A percentile compares a stretch with the other conserved stretches of the same genome.
Evolutionary conservation across 164 flowering plant genomes (phyloP).

Genomic region (Nymphaea thermarum): DNA sequence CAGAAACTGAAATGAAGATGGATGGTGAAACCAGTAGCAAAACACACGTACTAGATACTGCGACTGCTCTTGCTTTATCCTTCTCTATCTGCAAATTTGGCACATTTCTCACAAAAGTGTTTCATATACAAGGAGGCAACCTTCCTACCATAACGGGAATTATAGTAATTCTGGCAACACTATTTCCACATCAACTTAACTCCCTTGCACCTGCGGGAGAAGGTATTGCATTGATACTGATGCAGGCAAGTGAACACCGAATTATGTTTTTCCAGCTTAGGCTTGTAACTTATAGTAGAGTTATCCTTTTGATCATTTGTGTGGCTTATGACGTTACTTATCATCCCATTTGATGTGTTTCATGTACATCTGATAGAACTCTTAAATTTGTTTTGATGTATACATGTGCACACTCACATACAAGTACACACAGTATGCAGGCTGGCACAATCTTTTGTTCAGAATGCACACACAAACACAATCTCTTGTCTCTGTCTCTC

Average conservation of each 20-base stretch:
- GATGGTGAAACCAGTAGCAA: constrained; percentile 22
- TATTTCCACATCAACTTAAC: constrained; percentile 40
- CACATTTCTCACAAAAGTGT: constrained; percentile 23
- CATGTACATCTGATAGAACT: no score
- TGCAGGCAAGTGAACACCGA: constrained; percentile 45
- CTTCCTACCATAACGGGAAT: constrained; percentile 63
- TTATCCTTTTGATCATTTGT: no score
- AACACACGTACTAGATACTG: constrained; percentile 43
- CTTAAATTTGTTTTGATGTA: no score
- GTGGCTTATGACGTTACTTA: no score
- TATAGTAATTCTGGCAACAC: constrained; percentile 55
- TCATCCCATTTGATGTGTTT: no score
- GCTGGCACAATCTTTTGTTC: no score
- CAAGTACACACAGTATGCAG: no score
- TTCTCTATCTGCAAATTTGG: constrained; percentile 57
- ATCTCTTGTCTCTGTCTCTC: no score
- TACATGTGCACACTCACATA: no score
- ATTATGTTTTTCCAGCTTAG: not conserved
- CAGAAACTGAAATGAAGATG: constrained; percentile 28
- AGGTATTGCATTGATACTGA: constrained; percentile 46
- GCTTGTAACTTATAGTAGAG: not conserved
- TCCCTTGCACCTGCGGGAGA: constrained; percentile 78
- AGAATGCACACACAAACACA: no score
- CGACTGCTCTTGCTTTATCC: constrained; percentile 63
- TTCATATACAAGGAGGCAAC: constrained; percentile 45